Evolutionary conservation across 2,329 filamentous ascomycete species (phyloP).

Genomic region (Fusarium oxysporum): DNA sequence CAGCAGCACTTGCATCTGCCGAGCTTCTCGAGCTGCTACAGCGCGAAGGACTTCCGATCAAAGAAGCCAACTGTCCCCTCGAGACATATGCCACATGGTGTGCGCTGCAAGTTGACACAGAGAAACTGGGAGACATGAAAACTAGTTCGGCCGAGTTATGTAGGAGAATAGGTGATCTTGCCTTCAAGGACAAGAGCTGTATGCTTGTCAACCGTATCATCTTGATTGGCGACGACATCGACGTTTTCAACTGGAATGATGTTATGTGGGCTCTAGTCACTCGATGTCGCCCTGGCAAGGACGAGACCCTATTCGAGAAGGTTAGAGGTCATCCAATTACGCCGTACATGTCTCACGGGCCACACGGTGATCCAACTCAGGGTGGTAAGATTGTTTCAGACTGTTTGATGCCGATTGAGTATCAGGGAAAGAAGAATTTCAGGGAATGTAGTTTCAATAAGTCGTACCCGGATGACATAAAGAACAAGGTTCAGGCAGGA

Average conservation of each 20-base stretch:
- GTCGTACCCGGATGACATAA: not conserved
- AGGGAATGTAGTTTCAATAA: not conserved
- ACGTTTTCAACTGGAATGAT: not conserved
- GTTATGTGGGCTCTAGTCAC: not conserved
- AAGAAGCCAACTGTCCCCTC: not conserved
- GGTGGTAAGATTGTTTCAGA: not conserved
- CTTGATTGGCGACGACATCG: not conserved
- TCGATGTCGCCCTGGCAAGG: not conserved
- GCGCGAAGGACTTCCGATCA: not conserved
- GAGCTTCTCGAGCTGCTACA: not conserved
- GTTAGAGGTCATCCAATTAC: not conserved
- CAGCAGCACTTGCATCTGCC: not conserved
- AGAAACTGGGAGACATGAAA: not conserved
- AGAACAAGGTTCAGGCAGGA: not conserved
- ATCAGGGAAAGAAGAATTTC: not conserved
- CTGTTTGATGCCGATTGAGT: not conserved
- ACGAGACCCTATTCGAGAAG: not conserved
- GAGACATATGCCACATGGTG: slow-evolving; percentile 4
- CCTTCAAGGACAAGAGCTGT: not conserved
- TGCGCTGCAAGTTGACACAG: not conserved
- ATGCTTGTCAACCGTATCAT: not conserved
- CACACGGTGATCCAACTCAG: not conserved
- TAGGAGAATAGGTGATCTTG: not conserved
- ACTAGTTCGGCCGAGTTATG: not conserved
- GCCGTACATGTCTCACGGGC: not conserved